Percentiles rank a stretch among this genome's conserved stretches.
Evolutionary conservation across 495 filamentous ascomycete species (phyloP).

Genomic region (Entonaema liquescens): DNA sequence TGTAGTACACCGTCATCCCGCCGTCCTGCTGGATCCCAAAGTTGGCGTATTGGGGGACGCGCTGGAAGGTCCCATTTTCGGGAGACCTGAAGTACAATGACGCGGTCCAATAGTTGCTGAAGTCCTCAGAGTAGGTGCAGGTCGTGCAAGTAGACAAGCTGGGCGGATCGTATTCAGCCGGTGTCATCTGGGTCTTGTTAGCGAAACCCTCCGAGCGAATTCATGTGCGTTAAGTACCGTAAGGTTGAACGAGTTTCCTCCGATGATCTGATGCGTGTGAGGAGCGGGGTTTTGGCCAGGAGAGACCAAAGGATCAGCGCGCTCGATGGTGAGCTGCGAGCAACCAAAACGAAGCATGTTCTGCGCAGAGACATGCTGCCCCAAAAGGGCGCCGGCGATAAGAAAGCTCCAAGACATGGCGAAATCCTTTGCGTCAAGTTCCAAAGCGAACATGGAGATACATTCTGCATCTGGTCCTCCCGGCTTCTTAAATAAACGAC

Average conservation of each 20-base stretch:
- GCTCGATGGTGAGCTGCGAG: constrained; percentile 51
- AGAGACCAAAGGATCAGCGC: constrained; percentile 51
- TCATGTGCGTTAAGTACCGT: constrained; percentile 26
- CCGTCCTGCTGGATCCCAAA: constrained; percentile 52
- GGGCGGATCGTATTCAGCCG: constrained; percentile 45
- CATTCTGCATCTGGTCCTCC: neutral
- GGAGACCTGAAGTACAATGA: constrained; percentile 54
- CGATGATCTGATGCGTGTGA: constrained; percentile 51
- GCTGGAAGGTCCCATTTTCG: constrained; percentile 54
- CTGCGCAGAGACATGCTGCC: constrained; percentile 44
- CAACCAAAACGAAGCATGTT: constrained; percentile 53
- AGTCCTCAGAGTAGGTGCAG: constrained; percentile 49
- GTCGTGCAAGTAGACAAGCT: constrained; percentile 50
- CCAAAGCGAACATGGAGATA: constrained; percentile 2
- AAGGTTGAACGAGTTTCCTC: constrained; percentile 52
- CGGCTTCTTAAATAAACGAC: constrained; percentile 32
- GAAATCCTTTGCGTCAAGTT: constrained; percentile 24
- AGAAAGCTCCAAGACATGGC: constrained; percentile 41
- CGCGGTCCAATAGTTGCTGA: constrained; percentile 58
- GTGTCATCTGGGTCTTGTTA: constrained; percentile 47
- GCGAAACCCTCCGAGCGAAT: neutral
- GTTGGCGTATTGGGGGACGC: constrained; percentile 56
- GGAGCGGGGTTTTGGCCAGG: constrained; percentile 49
- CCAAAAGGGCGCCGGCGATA: constrained; percentile 44
- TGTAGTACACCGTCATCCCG: constrained; percentile 57